Evolutionary conservation across 768 basidiomycete genomes (phyloP).

Genomic region (Trichaptum fuscoviolaceum): DNA sequence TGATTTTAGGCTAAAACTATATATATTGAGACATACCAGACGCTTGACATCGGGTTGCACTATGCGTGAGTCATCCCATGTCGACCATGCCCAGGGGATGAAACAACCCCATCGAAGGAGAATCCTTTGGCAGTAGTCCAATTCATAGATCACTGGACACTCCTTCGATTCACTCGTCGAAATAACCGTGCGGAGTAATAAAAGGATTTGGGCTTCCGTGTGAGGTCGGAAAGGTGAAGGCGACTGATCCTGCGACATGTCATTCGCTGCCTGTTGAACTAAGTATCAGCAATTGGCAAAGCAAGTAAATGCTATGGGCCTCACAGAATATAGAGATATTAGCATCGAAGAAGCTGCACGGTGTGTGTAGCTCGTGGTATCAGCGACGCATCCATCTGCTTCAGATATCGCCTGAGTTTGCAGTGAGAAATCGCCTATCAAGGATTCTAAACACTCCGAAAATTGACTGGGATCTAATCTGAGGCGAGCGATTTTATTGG

Average conservation of each 20-base stretch:
- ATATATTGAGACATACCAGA: background rate
- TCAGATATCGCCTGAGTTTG: conserved; percentile 13
- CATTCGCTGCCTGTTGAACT: background rate
- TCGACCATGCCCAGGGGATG: conserved; percentile 60
- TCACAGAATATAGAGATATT: conserved; percentile 32
- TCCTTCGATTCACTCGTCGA: conserved; percentile 18
- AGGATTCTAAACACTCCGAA: conserved; percentile 5
- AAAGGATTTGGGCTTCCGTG: conserved; percentile 38
- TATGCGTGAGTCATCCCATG: conserved; percentile 52
- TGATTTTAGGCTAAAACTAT: conserved; percentile 7
- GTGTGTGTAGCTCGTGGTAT: conserved; percentile 14
- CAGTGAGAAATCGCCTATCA: conserved; percentile 10
- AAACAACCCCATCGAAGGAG: conserved; percentile 55
- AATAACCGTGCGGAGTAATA: conserved; percentile 38
- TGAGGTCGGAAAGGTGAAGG: conserved; percentile 39
- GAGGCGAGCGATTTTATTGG: background rate
- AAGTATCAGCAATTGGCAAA: background rate
- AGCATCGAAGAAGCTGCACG: conserved; percentile 30
- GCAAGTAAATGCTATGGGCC: conserved; percentile 7
- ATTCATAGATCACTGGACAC: conserved; percentile 11
- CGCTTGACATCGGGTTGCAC: conserved; percentile 38
- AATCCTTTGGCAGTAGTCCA: conserved; percentile 42
- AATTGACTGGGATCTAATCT: background rate
- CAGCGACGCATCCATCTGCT: background rate
- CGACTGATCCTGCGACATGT: conserved; percentile 1